Conservation (phyloP, 176 grass and related monocot genomes). For the Musa schizocarpa region DNA sequence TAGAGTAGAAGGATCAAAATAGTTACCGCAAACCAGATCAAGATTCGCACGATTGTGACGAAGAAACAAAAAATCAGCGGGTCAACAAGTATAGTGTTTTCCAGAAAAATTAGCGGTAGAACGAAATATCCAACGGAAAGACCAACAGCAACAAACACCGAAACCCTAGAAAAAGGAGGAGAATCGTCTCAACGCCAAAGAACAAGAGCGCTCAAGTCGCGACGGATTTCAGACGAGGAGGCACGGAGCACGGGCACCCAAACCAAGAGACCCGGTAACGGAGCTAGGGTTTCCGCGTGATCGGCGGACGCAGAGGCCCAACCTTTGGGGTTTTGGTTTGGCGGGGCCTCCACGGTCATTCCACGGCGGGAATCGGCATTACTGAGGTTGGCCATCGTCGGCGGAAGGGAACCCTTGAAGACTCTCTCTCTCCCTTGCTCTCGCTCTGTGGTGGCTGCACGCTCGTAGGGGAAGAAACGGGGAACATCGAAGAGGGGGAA, state of each 20-base stretch:
- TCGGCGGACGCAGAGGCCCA: background rate
- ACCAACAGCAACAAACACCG: background rate
- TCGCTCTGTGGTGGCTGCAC: constrained; percentile 8
- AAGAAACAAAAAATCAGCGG: background rate
- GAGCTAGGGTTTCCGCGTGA: constrained; percentile 24
- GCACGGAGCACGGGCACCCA: background rate
- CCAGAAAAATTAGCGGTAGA: background rate
- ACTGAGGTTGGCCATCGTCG: constrained; percentile 42
- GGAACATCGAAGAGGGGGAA: background rate
- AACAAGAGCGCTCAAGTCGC: background rate
- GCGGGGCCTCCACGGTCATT: constrained; percentile 54
- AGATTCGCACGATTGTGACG: no score
- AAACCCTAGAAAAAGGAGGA: background rate
- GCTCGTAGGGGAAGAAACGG: background rate
- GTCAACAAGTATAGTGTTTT: background rate
- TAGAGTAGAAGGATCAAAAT: background rate
- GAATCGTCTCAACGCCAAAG: background rate
- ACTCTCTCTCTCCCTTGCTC: background rate
- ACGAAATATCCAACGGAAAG: background rate
- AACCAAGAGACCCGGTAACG: background rate
- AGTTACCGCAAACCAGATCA: no score
- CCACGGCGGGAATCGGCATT: constrained; percentile 47
- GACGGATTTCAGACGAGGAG: background rate
- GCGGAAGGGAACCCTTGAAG: no score
- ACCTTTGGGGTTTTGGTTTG: constrained; percentile 68